Evolutionary conservation across 176 grass and related monocot genomes (phyloP).

Genomic region (Bolboschoenus planiculmis): DNA sequence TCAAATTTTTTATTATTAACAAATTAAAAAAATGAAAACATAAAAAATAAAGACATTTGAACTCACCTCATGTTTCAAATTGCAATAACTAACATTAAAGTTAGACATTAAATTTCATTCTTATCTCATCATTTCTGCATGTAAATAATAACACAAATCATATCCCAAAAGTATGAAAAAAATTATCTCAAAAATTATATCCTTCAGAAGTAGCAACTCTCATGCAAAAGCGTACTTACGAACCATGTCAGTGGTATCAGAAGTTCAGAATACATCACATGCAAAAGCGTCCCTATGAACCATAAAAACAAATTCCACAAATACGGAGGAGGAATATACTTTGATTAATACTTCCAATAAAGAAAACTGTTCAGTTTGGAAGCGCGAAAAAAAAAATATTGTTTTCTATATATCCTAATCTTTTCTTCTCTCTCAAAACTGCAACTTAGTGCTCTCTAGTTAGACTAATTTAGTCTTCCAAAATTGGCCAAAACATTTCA

Average conservation of each 20-base stretch:
- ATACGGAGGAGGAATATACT: neutral
- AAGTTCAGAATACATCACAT: neutral
- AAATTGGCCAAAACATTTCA: neutral
- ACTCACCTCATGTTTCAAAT: no score
- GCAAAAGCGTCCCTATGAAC: neutral
- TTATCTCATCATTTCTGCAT: neutral
- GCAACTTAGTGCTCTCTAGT: neutral
- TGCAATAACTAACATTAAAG: no score
- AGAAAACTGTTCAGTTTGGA: neutral
- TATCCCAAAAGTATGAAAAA: no score
- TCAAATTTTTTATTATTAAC: no score
- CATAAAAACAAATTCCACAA: neutral
- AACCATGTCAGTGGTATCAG: neutral
- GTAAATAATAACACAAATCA: neutral
- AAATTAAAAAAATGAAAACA: no score
- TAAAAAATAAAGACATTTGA: no score
- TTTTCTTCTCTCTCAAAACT: neutral
- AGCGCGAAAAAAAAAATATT: neutral
- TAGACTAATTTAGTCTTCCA: neutral
- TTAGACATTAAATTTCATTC: no score
- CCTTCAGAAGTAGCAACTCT: neutral
- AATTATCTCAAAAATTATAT: neutral
- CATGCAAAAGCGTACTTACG: no score
- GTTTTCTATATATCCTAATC: neutral
- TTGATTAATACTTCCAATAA: neutral